Base-by-base conservation (phyloP, 148 eudicot genomes). In the Vaccinium macrocarpon region DNA sequence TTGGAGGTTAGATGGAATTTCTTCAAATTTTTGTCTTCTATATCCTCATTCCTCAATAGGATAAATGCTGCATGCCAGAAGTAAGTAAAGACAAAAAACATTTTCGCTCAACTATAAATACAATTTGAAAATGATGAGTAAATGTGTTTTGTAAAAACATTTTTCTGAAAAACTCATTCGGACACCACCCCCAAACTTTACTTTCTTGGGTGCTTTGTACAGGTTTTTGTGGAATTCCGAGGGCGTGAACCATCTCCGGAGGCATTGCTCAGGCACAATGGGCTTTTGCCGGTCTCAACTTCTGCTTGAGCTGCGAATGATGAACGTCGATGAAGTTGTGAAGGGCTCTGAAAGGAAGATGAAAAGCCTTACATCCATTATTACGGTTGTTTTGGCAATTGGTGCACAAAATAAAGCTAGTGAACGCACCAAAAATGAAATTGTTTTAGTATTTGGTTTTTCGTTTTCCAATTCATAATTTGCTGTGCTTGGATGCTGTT, bases 161-260 rank as follows among this genome's bases (percentile, higher is more conserved):
- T 66, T 66, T 12, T 25, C 15, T 66, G 72, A 23, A 66, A 64
- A 23, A 25, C 15, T 66, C 72, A 10, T 25, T 25, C 15, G 0
- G 25, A 64, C n/a, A 66, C 14, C 8, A 66, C 2, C 23, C 10
- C 13, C 72, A 23, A 9, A 23, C 62, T 51, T 42, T 55, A 59
- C 42, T 14, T 51, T 25, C 8, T 62, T 25, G 50, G 15, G n/a
- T 53, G 77, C 8, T 15, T 32, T 81, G 52, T 12, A 16, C 91
- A 96, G 98, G 99, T 96, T 12, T 96, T 96, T 86, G 97, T 94
- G 74, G 94, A 93, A 88, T 96, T 96, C 88, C 91, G 98, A 76
- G 99, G 99, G 51, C 92, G 99, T 16, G 99, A 96, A 87, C 99
- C 99, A 35, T 96, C 99, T 48, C 99, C 98, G 2, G 95, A 96